Evolutionary conservation across 208 protist species (phyloP).

Genomic region (Acanthamoeba lenticulata): DNA sequence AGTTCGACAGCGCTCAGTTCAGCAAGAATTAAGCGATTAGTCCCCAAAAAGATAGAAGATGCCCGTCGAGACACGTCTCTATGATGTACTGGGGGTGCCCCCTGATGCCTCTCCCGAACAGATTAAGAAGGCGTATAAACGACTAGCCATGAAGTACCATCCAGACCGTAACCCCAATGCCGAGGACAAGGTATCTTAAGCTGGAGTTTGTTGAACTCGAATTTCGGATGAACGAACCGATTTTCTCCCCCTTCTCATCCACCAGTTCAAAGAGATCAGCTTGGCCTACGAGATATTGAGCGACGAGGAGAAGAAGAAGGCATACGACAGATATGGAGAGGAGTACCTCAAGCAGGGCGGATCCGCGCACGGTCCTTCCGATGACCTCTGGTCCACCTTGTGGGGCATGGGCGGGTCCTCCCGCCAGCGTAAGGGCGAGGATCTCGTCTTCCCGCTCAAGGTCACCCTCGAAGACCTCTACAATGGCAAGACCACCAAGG

Average conservation of each 20-base stretch:
- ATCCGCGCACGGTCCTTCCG: not conserved
- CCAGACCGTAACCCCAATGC: conserved; percentile 92
- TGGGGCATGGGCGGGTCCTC: not conserved
- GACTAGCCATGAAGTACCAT: conserved; percentile 93
- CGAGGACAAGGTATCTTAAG: conserved; percentile 68
- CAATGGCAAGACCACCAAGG: conserved; percentile 96
- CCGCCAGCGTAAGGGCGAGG: conserved; percentile 87
- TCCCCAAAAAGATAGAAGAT: no score
- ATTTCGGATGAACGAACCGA: not conserved
- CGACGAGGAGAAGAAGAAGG: conserved; percentile 95
- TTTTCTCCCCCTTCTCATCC: not conserved
- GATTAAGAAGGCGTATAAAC: conserved; percentile 93
- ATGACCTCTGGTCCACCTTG: conserved; percentile 30
- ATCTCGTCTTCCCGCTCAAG: conserved; percentile 94
- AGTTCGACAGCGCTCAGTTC: not conserved
- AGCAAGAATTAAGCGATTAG: not conserved
- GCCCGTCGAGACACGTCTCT: conserved; percentile 87
- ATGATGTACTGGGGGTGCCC: conserved; percentile 90
- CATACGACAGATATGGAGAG: conserved; percentile 98
- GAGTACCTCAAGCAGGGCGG: conserved; percentile 94
- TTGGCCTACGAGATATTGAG: conserved; percentile 97
- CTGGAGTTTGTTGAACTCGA: not conserved
- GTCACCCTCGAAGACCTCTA: conserved; percentile 98
- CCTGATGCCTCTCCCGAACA: conserved; percentile 88
- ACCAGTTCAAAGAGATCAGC: conserved; percentile 95